These are phyloP conservation scores for Loxodes magnus DNA, from an alignment of 73 alveolate species.

Conservation along the genomic window DNA sequence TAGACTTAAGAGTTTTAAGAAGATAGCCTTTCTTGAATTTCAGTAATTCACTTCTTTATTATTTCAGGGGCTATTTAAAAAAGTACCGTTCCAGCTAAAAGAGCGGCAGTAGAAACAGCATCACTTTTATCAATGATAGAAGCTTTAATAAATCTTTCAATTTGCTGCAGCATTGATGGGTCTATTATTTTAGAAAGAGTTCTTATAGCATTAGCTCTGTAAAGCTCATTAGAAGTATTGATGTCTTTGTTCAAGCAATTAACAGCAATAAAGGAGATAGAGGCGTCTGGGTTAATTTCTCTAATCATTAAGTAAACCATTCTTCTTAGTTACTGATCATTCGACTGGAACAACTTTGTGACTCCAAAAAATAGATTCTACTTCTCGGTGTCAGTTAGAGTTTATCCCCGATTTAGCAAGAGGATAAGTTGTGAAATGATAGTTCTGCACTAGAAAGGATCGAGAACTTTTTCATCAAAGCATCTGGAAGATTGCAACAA, in stretches of 20 bases:
- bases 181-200: conserved; percentile 77
- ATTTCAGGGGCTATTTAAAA: conserved; percentile 56
- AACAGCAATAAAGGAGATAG: conserved; percentile 67
- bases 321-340: conserved; percentile 41
- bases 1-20: conserved; percentile 58
- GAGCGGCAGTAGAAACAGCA: conserved; percentile 70
- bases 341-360: conserved; percentile 58
- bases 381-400: conserved; percentile 55
- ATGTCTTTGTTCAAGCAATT: conserved; percentile 69
- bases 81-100: conserved; percentile 54
- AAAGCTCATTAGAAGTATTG: conserved; percentile 44
- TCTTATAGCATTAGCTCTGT: conserved; percentile 78
- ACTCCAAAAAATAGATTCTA: conserved; percentile 52
- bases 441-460: conserved; percentile 50
- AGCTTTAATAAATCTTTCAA: conserved; percentile 69
- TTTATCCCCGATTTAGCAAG: conserved; percentile 61
- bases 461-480: conserved; percentile 60
- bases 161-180: conserved; percentile 40
- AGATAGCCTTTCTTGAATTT: conserved; percentile 58
- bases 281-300: conserved; percentile 68
- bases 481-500: conserved; percentile 38
- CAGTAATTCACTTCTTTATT: conserved; percentile 71
- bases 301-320: conserved; percentile 40
- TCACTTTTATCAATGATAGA: conserved; percentile 60
- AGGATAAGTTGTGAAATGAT: conserved; percentile 47